Conservation (phyloP, 495 filamentous ascomycete genomes). For the Cryomyces minteri region DNA sequence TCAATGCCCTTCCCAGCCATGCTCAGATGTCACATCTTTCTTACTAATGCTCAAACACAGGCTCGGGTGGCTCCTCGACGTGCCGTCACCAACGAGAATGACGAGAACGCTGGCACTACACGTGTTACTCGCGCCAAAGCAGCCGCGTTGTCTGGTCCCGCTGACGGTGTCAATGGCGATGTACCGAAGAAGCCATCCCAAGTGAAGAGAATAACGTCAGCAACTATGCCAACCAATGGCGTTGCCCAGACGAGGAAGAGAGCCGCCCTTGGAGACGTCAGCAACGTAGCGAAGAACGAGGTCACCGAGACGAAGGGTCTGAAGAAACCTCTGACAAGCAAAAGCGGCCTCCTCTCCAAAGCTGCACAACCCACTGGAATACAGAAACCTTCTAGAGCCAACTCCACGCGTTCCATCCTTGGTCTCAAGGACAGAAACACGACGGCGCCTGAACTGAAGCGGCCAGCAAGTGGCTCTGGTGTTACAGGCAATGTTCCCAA, state of each 20-base stretch:
- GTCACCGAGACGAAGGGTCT: constrained; percentile 28
- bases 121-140: constrained; percentile 89
- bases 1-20: too few relatives aligned
- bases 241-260: constrained; percentile 16
- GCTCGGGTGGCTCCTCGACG: constrained; percentile 40
- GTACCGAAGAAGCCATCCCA: constrained; percentile 52
- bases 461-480: constrained; percentile 53
- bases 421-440: constrained; percentile 40
- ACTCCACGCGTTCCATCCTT: constrained; percentile 42
- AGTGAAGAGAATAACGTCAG: constrained; percentile 45
- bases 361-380: constrained; percentile 55
- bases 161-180: constrained; percentile 31
- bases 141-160: constrained; percentile 40
- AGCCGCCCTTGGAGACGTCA: constrained; percentile 62
- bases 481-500: constrained; percentile 35
- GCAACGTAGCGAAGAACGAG: constrained; percentile 65
- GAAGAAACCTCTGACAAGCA: constrained; percentile 46
- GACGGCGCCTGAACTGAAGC: constrained; percentile 38
- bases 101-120: constrained; percentile 65
- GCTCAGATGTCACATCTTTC: too few relatives aligned
- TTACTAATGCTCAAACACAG: constrained; percentile 13
- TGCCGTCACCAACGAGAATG: constrained; percentile 73
- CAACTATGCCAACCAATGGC: constrained; percentile 25
- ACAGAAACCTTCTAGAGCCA: constrained; percentile 52
- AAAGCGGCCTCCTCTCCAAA: constrained; percentile 52